A percentile compares a stretch with the other conserved stretches of the same genome.
These are phyloP conservation scores for Litchi chinensis DNA, from an alignment of 345 rosid genomes.

Conservation along the genomic window DNA sequence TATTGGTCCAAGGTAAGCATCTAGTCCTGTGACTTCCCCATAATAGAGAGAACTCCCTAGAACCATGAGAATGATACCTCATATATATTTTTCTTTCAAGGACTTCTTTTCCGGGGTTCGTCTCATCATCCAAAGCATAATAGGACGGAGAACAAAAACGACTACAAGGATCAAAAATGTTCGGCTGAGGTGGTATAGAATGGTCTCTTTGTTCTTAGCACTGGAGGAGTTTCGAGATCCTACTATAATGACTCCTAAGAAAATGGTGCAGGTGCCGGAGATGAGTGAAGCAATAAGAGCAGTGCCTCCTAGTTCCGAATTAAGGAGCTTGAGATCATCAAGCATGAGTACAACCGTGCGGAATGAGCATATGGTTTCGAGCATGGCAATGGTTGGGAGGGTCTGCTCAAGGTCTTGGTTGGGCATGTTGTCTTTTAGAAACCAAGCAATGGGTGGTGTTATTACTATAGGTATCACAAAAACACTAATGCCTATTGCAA, in stretches of 20 bases:
- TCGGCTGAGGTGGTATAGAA: background rate
- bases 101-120: slow-evolving; percentile 43
- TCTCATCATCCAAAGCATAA: slow-evolving; percentile 40
- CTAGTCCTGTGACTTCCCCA: slow-evolving; percentile 27
- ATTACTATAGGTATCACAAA: slow-evolving; percentile 30
- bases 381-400: background rate
- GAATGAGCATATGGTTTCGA: slow-evolving; percentile 29
- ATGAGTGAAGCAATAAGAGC: slow-evolving; percentile 48
- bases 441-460: slow-evolving; percentile 14
- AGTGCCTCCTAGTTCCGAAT: slow-evolving; percentile 49
- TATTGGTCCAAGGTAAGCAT: slow-evolving; percentile 6
- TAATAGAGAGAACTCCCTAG: slow-evolving; percentile 25
- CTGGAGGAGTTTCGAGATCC: background rate
- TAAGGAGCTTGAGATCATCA: slow-evolving; percentile 40
- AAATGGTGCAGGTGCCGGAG: background rate
- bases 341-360: slow-evolving; percentile 17
- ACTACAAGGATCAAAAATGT: background rate
- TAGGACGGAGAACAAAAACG: slow-evolving; percentile 30
- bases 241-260: background rate
- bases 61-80: slow-evolving; percentile 23
- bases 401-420: background rate
- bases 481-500: slow-evolving; percentile 34
- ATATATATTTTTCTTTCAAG: slow-evolving; percentile 29
- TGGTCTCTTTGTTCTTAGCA: too few relatives aligned
- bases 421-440: slow-evolving; percentile 2